Percentiles rank a stretch among this genome's conserved stretches.
phyloP scores from a whole-genome alignment of 1,284 basidiomycete genomes.

The Ustilago lituana region DNA sequence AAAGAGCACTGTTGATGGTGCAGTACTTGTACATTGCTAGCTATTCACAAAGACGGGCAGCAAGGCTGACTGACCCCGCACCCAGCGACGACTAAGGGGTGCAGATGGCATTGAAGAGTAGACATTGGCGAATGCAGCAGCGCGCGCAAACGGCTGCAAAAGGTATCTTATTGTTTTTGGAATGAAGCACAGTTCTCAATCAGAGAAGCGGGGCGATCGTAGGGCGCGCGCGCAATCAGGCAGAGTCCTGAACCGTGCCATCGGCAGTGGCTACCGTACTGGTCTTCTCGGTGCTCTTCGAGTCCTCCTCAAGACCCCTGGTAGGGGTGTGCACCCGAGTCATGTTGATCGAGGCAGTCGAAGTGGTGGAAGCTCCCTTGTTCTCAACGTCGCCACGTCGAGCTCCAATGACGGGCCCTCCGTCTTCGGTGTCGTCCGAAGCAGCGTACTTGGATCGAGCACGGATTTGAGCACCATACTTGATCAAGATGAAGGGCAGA shows the following conservation, averaged over 20 bases:
- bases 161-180: slow-evolving; percentile 17
- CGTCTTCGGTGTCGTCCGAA: slow-evolving; percentile 33
- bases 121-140: neutral
- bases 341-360: slow-evolving; percentile 17
- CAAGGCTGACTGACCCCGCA: no score
- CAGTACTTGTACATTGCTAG: neutral
- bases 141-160: neutral
- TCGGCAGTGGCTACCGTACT: slow-evolving; percentile 8
- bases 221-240: neutral
- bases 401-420: slow-evolving; percentile 44
- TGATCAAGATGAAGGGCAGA: slow-evolving; percentile 54
- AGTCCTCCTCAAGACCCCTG: slow-evolving; percentile 11
- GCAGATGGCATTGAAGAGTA: neutral
- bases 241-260: neutral
- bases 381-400: slow-evolving; percentile 34
- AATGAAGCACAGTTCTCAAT: no score
- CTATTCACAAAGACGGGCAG: slow-evolving; percentile 3
- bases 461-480: slow-evolving; percentile 53
- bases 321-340: slow-evolving; percentile 37
- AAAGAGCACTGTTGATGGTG: no score
- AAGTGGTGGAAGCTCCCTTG: slow-evolving; percentile 20
- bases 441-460: slow-evolving; percentile 55
- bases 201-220: no score
- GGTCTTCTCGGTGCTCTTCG: slow-evolving; percentile 23
- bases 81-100: neutral